A percentile compares a stretch with the other conserved stretches of the same genome.
These are phyloP conservation scores for Ceratocystis diversiconidia DNA, from an alignment of 2,329 filamentous ascomycete genomes.

Conservation along the genomic window DNA sequence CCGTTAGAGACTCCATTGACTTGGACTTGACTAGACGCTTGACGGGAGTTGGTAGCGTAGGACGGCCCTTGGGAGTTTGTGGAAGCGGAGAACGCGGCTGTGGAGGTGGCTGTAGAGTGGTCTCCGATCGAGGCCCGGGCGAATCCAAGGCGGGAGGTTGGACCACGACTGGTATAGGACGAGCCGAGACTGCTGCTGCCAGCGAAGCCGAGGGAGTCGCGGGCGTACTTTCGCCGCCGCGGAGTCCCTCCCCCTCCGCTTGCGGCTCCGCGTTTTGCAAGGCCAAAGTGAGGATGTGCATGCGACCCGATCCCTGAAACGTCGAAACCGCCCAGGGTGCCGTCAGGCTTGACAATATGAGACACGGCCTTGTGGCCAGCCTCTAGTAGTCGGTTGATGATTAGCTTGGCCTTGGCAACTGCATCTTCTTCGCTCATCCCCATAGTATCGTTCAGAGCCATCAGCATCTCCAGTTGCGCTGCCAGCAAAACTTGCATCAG, in stretches of 20 bases:
- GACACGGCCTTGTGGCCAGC: conserved; percentile 60
- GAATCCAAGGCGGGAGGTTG: conserved; percentile 9
- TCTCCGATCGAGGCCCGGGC: conserved; percentile 11
- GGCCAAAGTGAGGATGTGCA: conserved; percentile 18
- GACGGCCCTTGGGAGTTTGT: conserved; percentile 10
- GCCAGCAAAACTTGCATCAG: conserved; percentile 72
- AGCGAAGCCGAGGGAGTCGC: conserved; percentile 15
- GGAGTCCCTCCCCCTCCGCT: conserved; percentile 16
- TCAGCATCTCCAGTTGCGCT: conserved; percentile 82
- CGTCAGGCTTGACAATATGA: conserved; percentile 79
- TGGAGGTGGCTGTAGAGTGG: background rate
- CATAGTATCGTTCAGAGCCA: conserved; percentile 68
- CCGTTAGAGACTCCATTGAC: conserved; percentile 13
- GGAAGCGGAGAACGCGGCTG: conserved; percentile 10
- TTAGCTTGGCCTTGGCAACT: conserved; percentile 59
- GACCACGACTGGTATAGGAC: background rate
- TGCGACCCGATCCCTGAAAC: conserved; percentile 16
- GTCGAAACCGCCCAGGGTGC: conserved; percentile 16
- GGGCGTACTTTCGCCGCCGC: conserved; percentile 14
- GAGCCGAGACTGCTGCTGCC: conserved; percentile 2
- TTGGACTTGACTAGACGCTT: conserved; percentile 14
- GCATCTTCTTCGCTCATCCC: conserved; percentile 74
- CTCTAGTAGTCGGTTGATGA: conserved; percentile 65
- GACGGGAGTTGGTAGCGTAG: conserved; percentile 5
- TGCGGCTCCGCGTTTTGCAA: conserved; percentile 16